Evolutionary conservation across 129 eudicot species (phyloP).

Genomic region (Daucus carota): DNA sequence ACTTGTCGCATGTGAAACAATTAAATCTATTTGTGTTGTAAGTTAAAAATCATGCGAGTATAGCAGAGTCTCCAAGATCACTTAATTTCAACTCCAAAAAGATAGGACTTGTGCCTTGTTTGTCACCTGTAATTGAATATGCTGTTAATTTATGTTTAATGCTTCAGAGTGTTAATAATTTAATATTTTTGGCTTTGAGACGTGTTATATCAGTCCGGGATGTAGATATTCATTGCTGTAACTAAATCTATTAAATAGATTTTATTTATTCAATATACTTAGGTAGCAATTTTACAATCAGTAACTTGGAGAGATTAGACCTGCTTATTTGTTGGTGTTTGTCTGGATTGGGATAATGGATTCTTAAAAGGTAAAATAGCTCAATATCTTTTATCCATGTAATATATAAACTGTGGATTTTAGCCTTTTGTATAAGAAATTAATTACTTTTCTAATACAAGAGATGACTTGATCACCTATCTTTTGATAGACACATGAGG

Average conservation of each 20-base stretch:
- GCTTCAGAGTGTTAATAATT: neutral
- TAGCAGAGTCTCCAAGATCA: neutral
- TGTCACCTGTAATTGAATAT: neutral
- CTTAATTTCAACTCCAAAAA: neutral
- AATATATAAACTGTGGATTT: neutral
- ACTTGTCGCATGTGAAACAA: neutral
- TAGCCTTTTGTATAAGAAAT: neutral
- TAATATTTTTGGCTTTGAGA: neutral
- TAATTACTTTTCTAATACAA: neutral
- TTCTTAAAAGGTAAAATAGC: neutral
- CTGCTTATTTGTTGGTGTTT: neutral
- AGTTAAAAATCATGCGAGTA: neutral
- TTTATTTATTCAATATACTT: neutral
- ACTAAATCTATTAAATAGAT: neutral
- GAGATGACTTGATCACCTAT: neutral
- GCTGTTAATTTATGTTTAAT: neutral
- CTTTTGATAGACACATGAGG: neutral
- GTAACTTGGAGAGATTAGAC: neutral
- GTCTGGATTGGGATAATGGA: too few species aligned
- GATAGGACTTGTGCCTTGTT: neutral
- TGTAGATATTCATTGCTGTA: neutral
- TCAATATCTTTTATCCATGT: neutral
- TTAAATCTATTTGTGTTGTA: neutral
- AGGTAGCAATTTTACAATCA: neutral
- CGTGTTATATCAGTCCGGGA: neutral